Evolutionary conservation across 805 yeast species (phyloP).

Genomic region (Cyberlindnera euphorbiae): DNA sequence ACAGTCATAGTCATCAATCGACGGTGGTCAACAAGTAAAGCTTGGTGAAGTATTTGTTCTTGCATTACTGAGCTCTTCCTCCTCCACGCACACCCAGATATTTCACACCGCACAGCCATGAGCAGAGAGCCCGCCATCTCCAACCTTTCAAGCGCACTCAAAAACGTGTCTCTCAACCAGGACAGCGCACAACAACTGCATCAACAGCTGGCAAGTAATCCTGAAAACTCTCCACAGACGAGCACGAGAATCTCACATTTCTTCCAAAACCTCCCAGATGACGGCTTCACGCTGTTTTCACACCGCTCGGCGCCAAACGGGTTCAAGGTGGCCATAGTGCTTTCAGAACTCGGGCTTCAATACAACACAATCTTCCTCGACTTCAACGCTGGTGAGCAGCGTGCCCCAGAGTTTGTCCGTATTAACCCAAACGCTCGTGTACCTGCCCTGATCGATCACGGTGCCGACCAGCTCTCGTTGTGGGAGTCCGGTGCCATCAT

Average conservation of each 20-base stretch:
- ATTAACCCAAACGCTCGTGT: constrained; percentile 95
- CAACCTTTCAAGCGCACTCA: constrained; percentile 36
- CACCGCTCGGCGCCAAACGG: constrained; percentile 95
- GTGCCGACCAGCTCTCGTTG: constrained; percentile 68
- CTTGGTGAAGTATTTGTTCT: not conserved
- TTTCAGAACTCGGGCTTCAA: constrained; percentile 74
- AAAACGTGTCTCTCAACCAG: constrained; percentile 27
- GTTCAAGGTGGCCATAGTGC: constrained; percentile 87
- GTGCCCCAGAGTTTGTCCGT: constrained; percentile 91
- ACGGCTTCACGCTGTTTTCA: constrained; percentile 78
- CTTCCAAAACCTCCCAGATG: constrained; percentile 69
- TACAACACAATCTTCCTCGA: constrained; percentile 83
- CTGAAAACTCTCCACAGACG: not conserved
- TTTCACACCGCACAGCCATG: constrained; percentile 3
- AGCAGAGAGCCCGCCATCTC: constrained; percentile 29
- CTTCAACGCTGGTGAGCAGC: constrained; percentile 83
- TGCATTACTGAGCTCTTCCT: not conserved
- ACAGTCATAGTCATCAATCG: not conserved
- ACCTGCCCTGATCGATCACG: constrained; percentile 90
- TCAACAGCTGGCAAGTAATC: constrained; percentile 17
- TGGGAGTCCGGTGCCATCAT: constrained; percentile 97
- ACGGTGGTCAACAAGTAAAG: not conserved
- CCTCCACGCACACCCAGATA: not conserved
- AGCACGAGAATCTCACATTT: constrained; percentile 53
- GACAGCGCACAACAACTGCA: constrained; percentile 2